Percentiles rank a stretch among this genome's conserved stretches.
These are phyloP conservation scores for Waltergamsia citrina DNA, from an alignment of 2,329 filamentous ascomycete genomes.

Conservation along the genomic window DNA sequence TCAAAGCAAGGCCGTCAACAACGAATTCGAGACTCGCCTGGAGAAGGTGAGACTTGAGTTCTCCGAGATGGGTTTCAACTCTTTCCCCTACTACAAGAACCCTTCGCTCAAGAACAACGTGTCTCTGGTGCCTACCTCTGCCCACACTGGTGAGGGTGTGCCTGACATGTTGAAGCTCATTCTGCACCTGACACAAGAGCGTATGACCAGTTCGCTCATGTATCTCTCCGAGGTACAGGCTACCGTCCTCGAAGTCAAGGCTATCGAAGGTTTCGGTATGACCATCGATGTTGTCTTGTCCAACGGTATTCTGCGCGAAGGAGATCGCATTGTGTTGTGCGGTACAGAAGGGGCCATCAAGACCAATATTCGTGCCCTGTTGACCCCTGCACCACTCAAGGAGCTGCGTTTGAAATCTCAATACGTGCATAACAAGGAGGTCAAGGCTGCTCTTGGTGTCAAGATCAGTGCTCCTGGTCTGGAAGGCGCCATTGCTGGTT, in stretches of 20 bases:
- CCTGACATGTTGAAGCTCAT: conserved; percentile 98
- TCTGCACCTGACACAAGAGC: conserved; percentile 83
- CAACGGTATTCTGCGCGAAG: conserved; percentile 90
- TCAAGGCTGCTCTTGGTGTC: conserved; percentile 96
- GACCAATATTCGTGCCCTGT: conserved; percentile 87
- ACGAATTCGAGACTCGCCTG: conserved; percentile 86
- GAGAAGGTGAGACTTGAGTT: conserved; percentile 90
- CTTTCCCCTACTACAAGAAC: conserved; percentile 94
- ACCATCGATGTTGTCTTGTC: conserved; percentile 96
- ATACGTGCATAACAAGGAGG: conserved; percentile 98
- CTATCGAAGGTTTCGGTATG: conserved; percentile 96
- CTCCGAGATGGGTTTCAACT: conserved; percentile 94
- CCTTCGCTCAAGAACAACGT: conserved; percentile 93
- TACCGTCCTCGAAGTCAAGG: conserved; percentile 97
- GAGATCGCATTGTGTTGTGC: conserved; percentile 88
- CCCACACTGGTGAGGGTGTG: conserved; percentile 97
- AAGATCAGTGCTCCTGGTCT: conserved; percentile 97
- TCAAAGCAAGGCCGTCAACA: conserved; percentile 88
- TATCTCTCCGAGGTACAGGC: conserved; percentile 96
- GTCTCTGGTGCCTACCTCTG: conserved; percentile 94
- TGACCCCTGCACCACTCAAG: conserved; percentile 87
- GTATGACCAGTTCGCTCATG: conserved; percentile 96
- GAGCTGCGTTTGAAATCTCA: conserved; percentile 91
- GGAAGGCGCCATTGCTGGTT: conserved; percentile 93
- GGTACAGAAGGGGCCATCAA: conserved; percentile 94